These are phyloP conservation scores for Pseudopediastrum boryanum DNA, from an alignment of 139 green algal species.

Conservation along the genomic window DNA sequence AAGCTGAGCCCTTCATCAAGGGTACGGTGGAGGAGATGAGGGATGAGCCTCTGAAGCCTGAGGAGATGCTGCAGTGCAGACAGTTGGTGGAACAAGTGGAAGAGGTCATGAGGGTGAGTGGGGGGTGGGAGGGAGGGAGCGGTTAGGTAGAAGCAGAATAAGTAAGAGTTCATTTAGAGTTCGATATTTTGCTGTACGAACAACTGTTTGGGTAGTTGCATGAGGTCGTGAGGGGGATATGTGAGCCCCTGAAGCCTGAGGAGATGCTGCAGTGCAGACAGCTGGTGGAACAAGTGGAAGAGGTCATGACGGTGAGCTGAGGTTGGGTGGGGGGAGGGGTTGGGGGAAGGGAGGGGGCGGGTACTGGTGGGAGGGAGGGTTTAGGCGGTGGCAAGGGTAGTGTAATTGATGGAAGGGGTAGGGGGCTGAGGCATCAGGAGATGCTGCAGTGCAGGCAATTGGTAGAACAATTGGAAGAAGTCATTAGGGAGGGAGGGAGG, in stretches of 20 bases:
- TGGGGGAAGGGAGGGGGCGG: neutral
- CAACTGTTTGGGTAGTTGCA: too few species aligned
- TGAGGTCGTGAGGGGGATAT: too few species aligned
- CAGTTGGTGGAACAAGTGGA: neutral
- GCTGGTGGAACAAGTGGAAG: neutral
- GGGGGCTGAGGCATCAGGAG: neutral
- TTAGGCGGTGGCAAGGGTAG: neutral
- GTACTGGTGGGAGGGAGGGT: neutral
- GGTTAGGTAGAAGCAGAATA: too few species aligned
- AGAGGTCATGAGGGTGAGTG: slow-evolving; percentile 1
- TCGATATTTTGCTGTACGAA: neutral
- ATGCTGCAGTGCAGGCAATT: neutral
- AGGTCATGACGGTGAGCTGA: neutral
- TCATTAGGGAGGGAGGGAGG: too few species aligned
- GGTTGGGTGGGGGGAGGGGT: neutral
- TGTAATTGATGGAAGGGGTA: neutral
- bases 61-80: neutral
- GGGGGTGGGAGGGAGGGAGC: neutral
- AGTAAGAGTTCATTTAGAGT: neutral
- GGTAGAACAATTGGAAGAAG: too few species aligned
- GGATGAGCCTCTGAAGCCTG: neutral
- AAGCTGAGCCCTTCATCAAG: slow-evolving; percentile 9
- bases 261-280: neutral
- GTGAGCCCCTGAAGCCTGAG: neutral
- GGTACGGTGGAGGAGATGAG: neutral